Conservation (phyloP, 805 yeast genomes). For the Ogataea philodendri region DNA sequence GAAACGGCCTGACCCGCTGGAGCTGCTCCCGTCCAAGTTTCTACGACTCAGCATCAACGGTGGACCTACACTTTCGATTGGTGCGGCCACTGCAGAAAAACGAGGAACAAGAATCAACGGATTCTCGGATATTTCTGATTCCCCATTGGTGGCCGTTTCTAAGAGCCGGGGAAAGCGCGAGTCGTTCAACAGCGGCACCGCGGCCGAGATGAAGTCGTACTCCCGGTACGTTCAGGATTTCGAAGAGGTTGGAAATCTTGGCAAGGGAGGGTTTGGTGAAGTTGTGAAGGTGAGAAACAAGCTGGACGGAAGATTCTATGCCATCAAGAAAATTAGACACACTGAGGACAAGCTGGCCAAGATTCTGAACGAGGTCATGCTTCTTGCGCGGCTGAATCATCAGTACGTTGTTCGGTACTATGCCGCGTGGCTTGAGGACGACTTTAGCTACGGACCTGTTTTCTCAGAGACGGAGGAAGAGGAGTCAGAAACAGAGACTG, state of each 20-base stretch:
- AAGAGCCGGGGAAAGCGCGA: constrained; percentile 24
- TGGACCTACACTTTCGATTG: constrained; percentile 30
- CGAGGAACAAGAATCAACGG: constrained; percentile 3
- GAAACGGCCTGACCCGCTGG: constrained; percentile 79
- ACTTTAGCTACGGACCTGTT: constrained; percentile 27
- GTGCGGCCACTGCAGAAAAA: constrained; percentile 1
- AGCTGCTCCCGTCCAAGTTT: constrained; percentile 79
- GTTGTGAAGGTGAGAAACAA: constrained; percentile 95
- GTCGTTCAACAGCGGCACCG: constrained; percentile 28
- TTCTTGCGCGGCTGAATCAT: constrained; percentile 87
- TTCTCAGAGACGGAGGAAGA: constrained; percentile 24
- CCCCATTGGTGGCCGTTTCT: constrained; percentile 16
- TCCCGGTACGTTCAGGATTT: constrained; percentile 91
- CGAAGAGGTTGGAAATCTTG: constrained; percentile 88
- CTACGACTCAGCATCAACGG: constrained; percentile 62
- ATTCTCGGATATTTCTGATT: constrained; percentile 25
- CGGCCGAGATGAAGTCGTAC: constrained; percentile 25
- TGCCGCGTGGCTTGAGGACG: constrained; percentile 96
- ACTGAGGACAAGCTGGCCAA: constrained; percentile 74
- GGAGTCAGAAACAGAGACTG: constrained; percentile 32
- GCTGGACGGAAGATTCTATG: constrained; percentile 92
- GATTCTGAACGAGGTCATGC: constrained; percentile 85
- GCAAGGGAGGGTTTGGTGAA: constrained; percentile 96
- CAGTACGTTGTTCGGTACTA: constrained; percentile 95
- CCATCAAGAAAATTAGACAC: constrained; percentile 87